A percentile compares a stretch with the other conserved stretches of the same genome.
phyloP scores from a whole-genome alignment of 345 rosid species.

The Heritiera littoralis region DNA sequence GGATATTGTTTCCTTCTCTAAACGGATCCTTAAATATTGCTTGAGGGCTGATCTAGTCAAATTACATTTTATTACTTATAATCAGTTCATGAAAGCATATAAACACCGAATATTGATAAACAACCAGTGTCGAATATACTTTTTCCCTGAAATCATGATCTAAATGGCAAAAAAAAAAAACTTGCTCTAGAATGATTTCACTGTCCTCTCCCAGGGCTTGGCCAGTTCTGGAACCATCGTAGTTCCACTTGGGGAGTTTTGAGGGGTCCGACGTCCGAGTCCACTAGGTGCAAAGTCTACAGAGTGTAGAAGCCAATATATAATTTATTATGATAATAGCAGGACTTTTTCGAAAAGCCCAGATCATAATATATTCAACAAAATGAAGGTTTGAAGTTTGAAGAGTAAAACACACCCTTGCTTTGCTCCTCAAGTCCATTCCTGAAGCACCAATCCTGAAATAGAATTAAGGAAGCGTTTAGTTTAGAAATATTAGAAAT shows the following conservation, averaged over 20 bases:
- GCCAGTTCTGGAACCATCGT: conserved; percentile 75
- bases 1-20: conserved; percentile 70
- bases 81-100: too few relatives aligned
- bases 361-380: not conserved
- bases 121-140: too few relatives aligned
- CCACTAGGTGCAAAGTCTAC: too few relatives aligned
- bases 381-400: not conserved
- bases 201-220: conserved; percentile 81
- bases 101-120: too few relatives aligned
- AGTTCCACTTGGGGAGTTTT: conserved; percentile 78
- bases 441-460: conserved; percentile 82
- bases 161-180: too few relatives aligned
- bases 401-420: conserved; percentile 42
- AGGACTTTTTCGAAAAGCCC: not conserved
- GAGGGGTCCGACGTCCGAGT: too few relatives aligned
- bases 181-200: conserved; percentile 74
- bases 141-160: too few relatives aligned
- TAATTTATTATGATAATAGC: too few relatives aligned
- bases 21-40: conserved; percentile 74
- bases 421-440: conserved; percentile 76
- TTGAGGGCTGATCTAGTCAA: conserved; percentile 50
- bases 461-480: not conserved
- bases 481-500: too few relatives aligned
- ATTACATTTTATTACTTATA: not conserved
- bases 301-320: too few relatives aligned